phyloP scores from a whole-genome alignment of 352 stramenopile species.

The Globisporangium barbulae region DNA sequence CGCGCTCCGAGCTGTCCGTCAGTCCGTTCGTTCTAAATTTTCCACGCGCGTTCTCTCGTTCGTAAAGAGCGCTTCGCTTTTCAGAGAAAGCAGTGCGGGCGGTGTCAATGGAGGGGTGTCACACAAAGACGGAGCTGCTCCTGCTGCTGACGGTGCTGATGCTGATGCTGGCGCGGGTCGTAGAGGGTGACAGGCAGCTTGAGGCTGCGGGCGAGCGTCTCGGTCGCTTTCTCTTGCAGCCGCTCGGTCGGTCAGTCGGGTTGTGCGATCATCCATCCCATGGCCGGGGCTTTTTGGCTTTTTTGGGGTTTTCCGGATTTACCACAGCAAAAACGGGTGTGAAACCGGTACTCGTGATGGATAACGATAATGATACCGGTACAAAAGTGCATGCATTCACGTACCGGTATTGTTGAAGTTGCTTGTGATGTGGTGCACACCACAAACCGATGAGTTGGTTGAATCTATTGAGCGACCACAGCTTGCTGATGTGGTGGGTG shows the following conservation, averaged over 20 bases:
- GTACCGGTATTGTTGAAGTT: slow-evolving; percentile 3
- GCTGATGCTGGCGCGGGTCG: not conserved
- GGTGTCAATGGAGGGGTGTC: not conserved
- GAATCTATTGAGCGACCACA: not conserved
- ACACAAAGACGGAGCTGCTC: not conserved
- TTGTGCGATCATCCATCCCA: slow-evolving; percentile 2
- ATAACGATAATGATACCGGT: not conserved
- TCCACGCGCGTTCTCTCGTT: not conserved
- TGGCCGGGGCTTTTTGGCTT: not conserved
- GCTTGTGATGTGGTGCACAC: not conserved
- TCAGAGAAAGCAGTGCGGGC: not conserved
- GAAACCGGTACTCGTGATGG: not conserved
- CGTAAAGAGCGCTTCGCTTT: not conserved
- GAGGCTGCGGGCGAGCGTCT: not conserved
- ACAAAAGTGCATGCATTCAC: not conserved
- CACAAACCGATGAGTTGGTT: not conserved
- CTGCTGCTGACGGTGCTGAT: not conserved
- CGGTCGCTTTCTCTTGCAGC: not conserved
- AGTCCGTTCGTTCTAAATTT: slow-evolving; percentile 6
- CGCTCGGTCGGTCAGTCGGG: not conserved
- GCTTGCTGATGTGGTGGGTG: not conserved
- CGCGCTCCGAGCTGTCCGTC: not conserved
- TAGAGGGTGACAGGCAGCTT: not conserved
- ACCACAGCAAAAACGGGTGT: not conserved
- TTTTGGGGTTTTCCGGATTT: too few species aligned